Percentiles rank a stretch among this genome's conserved stretches.
Conservation (phyloP, 257 asterid species). For the Fraxinus americana region DNA sequence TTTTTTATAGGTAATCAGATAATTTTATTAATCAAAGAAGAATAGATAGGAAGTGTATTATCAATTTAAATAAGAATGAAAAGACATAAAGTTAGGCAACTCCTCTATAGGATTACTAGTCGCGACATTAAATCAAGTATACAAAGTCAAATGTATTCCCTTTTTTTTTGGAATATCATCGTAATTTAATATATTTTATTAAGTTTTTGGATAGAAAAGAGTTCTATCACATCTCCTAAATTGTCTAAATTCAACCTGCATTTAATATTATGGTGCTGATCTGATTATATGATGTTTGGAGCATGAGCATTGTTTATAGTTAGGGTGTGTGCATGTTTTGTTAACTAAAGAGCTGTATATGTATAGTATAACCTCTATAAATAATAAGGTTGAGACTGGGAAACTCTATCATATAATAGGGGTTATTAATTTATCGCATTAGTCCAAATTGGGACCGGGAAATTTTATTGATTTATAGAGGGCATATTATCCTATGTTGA, state of each 20-base stretch:
- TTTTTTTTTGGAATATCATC: constrained; percentile 9
- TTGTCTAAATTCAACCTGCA: constrained; percentile 14
- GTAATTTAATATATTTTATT: constrained; percentile 7
- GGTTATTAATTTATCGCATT: too few relatives aligned
- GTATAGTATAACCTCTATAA: neutral
- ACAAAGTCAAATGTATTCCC: too few relatives aligned
- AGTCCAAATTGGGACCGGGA: neutral
- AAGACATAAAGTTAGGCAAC: too few relatives aligned
- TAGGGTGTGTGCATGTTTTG: neutral
- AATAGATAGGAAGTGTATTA: too few relatives aligned
- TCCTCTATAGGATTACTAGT: too few relatives aligned
- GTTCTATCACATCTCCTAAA: constrained; percentile 1
- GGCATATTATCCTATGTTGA: neutral
- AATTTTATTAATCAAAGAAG: too few relatives aligned
- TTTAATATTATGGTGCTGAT: constrained; percentile 6
- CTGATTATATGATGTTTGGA: neutral
- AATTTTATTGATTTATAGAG: too few relatives aligned
- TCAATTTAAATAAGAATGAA: too few relatives aligned
- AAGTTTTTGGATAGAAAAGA: constrained; percentile 9
- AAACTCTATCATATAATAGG: too few relatives aligned
- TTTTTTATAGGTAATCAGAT: too few relatives aligned
- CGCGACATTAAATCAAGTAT: too few relatives aligned
- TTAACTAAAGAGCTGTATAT: neutral
- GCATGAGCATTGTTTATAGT: neutral
- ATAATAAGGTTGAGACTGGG: too few relatives aligned